Evolutionary conservation across 805 yeast genomes (phyloP).

Genomic region (Candida andamanensis): DNA sequence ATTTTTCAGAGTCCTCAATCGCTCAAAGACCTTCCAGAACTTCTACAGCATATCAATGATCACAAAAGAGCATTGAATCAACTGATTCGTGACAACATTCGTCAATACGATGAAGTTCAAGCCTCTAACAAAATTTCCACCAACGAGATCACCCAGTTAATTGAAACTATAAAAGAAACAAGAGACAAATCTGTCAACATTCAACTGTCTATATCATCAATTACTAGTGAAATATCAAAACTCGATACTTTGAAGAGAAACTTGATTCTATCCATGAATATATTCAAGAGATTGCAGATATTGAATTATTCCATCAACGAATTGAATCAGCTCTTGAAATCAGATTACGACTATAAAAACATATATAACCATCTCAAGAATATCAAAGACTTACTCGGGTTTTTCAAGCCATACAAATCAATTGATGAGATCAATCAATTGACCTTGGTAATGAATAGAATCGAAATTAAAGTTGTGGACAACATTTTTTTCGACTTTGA

Average conservation of each 20-base stretch:
- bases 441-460: slow-evolving; percentile 51
- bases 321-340: slow-evolving; percentile 51
- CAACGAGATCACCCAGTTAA: slow-evolving; percentile 35
- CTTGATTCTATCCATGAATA: slow-evolving; percentile 77
- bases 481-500: slow-evolving; percentile 75
- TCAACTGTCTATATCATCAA: slow-evolving; percentile 54
- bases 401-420: slow-evolving; percentile 76
- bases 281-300: slow-evolving; percentile 83
- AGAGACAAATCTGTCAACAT: slow-evolving; percentile 48
- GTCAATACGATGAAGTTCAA: slow-evolving; percentile 20
- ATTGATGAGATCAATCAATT: slow-evolving; percentile 73
- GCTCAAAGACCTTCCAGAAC: slow-evolving; percentile 45
- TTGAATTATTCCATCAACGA: slow-evolving; percentile 52
- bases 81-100: slow-evolving; percentile 37
- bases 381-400: slow-evolving; percentile 64
- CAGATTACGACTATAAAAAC: slow-evolving; percentile 46
- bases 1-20: slow-evolving; percentile 49
- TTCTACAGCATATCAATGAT: slow-evolving; percentile 44
- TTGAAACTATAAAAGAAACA: slow-evolving; percentile 43
- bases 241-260: slow-evolving; percentile 83
- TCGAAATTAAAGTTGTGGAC: slow-evolving; percentile 58
- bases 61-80: slow-evolving; percentile 48
- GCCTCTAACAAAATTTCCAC: slow-evolving; percentile 10
- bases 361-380: slow-evolving; percentile 62
- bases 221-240: slow-evolving; percentile 73